Conservation (phyloP, 225 moss, liverwort and hornwort species). For the Physcomitrium patens region DNA sequence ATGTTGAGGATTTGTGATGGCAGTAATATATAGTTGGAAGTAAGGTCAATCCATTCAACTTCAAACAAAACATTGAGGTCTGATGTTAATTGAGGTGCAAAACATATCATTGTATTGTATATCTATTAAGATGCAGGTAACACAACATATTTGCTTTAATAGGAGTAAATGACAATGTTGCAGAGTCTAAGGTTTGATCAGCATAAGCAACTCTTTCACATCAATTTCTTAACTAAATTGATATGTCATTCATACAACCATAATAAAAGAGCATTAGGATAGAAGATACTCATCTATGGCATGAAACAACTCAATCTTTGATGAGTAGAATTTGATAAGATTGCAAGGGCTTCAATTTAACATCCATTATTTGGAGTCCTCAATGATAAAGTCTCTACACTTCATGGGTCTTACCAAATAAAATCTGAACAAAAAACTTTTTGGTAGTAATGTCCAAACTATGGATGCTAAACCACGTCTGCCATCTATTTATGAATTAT, state of each 20-base stretch:
- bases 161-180: too few relatives aligned
- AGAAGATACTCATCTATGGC: not conserved
- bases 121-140: too few relatives aligned
- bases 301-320: conserved; percentile 3
- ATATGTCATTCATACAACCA: conserved; percentile 13
- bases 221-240: not conserved
- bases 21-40: too few relatives aligned
- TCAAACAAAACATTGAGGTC: too few relatives aligned
- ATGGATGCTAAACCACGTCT: not conserved
- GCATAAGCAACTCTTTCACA: too few relatives aligned
- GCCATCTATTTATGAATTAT: not conserved
- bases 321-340: conserved; percentile 17
- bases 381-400: not conserved
- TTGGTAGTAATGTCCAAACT: not conserved
- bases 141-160: too few relatives aligned
- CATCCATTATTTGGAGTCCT: not conserved
- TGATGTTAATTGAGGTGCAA: too few relatives aligned
- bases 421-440: not conserved
- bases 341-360: not conserved
- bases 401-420: not conserved
- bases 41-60: too few relatives aligned
- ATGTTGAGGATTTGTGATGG: too few relatives aligned
- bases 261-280: not conserved
- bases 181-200: too few relatives aligned
- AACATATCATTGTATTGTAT: too few relatives aligned